Percentiles rank a stretch among this genome's conserved stretches.
Conservation (phyloP, 495 filamentous ascomycete species). For the Lasiosphaeris hirsuta region DNA sequence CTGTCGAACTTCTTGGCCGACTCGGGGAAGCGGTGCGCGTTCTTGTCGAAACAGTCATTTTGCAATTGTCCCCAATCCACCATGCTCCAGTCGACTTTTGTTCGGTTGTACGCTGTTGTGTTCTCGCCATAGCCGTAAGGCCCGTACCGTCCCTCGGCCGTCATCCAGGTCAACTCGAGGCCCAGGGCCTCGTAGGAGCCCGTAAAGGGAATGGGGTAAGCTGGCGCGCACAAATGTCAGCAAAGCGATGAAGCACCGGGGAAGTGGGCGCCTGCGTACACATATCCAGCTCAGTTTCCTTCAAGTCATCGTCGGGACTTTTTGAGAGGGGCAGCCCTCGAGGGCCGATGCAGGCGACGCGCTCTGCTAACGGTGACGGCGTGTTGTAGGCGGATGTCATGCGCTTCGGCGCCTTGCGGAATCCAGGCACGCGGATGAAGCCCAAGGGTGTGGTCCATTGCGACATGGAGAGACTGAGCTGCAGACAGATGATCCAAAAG, state of each 20-base stretch:
- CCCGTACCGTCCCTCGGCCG: conserved; percentile 26
- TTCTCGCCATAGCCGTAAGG: conserved; percentile 33
- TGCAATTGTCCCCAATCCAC: conserved; percentile 77
- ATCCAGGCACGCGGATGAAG: conserved; percentile 12
- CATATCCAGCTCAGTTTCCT: conserved; percentile 19
- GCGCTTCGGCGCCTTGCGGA: conserved; percentile 15
- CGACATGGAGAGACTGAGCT: conserved; percentile 15
- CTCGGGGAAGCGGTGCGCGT: conserved; percentile 57
- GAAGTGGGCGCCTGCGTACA: conserved; percentile 15
- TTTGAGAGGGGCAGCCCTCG: conserved; percentile 27
- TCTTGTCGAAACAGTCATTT: conserved; percentile 62
- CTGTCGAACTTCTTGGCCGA: conserved; percentile 16
- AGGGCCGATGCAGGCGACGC: conserved; percentile 27
- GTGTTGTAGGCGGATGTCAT: conserved; percentile 25
- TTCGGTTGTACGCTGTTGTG: conserved; percentile 20
- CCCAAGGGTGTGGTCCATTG: conserved; percentile 3
- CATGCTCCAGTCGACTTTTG: conserved; percentile 67
- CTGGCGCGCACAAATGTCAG: conserved; percentile 19
- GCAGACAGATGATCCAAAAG: conserved; percentile 20
- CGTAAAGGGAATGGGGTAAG: conserved; percentile 27
- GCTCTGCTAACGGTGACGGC: conserved; percentile 20
- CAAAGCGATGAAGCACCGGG: background rate
- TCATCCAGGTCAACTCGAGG: conserved; percentile 29
- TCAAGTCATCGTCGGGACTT: conserved; percentile 30
- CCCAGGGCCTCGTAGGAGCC: conserved; percentile 31